Evolutionary conservation across 345 rosid genomes (phyloP).

Genomic region (Salix arbutifolia): DNA sequence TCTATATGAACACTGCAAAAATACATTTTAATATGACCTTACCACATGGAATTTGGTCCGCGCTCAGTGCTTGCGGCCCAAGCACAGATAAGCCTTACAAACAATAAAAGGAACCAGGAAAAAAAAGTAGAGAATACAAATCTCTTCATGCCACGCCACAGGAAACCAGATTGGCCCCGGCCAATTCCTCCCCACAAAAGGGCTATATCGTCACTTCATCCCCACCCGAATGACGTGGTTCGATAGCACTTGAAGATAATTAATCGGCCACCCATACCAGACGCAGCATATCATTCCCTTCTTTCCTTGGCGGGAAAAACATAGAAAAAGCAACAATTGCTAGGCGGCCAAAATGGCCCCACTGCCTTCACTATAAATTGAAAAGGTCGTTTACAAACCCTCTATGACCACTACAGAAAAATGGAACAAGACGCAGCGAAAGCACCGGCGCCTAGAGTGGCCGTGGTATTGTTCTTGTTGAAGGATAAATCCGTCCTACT

Average conservation of each 20-base stretch:
- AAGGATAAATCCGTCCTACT: conserved; percentile 59
- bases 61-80: too few relatives aligned
- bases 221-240: background rate
- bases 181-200: background rate
- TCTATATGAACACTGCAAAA: too few relatives aligned
- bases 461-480: conserved; percentile 62
- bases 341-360: too few relatives aligned
- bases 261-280: background rate
- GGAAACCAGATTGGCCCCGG: background rate
- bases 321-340: background rate
- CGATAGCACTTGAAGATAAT: background rate
- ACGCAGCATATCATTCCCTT: background rate
- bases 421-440: conserved; percentile 1
- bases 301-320: background rate
- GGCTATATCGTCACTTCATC: background rate
- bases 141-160: background rate
- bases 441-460: conserved; percentile 54
- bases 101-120: background rate
- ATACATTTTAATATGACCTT: too few relatives aligned
- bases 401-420: conserved; percentile 6
- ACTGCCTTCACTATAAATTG: too few relatives aligned
- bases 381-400: too few relatives aligned
- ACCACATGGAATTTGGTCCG: too few relatives aligned
- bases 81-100: too few relatives aligned
- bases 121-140: background rate